Percentiles rank a stretch among this genome's conserved stretches.
These are phyloP conservation scores for Tubosaeta brunneosetosa DNA, from an alignment of 768 basidiomycete species.

Conservation along the genomic window DNA sequence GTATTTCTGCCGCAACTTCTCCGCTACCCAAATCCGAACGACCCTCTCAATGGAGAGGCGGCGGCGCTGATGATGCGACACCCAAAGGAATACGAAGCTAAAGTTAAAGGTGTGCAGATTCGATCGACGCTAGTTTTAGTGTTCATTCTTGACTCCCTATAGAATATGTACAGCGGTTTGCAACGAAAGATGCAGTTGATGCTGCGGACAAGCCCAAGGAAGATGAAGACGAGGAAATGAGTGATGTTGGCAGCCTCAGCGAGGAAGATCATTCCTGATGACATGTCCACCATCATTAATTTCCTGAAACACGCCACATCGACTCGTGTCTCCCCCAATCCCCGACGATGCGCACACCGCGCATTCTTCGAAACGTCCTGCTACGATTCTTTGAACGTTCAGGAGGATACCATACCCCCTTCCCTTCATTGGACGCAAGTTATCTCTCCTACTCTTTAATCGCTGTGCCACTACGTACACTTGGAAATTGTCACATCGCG, in stretches of 20 bases:
- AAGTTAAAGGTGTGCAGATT: slow-evolving; percentile 72
- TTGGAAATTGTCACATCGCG: slow-evolving; percentile 20
- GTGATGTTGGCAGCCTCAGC: slow-evolving; percentile 79
- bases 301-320: slow-evolving; percentile 11
- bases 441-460: slow-evolving; percentile 16
- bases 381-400: slow-evolving; percentile 12
- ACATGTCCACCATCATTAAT: background rate
- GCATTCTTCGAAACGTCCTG: slow-evolving; percentile 14
- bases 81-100: slow-evolving; percentile 90
- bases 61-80: slow-evolving; percentile 97
- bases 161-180: slow-evolving; percentile 97
- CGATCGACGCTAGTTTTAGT: background rate
- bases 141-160: slow-evolving; percentile 4
- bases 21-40: slow-evolving; percentile 97
- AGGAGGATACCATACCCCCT: slow-evolving; percentile 22
- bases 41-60: slow-evolving; percentile 97
- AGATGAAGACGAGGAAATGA: slow-evolving; percentile 82
- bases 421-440: slow-evolving; percentile 14
- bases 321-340: slow-evolving; percentile 3
- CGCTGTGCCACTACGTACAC: slow-evolving; percentile 17
- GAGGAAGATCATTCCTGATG: slow-evolving; percentile 49
- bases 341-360: slow-evolving; percentile 10
- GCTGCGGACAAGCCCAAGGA: slow-evolving; percentile 58
- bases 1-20: slow-evolving; percentile 95
- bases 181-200: slow-evolving; percentile 86